phyloP scores from a whole-genome alignment of 2,329 filamentous ascomycete genomes.

The Paecilomyces fulvus region DNA sequence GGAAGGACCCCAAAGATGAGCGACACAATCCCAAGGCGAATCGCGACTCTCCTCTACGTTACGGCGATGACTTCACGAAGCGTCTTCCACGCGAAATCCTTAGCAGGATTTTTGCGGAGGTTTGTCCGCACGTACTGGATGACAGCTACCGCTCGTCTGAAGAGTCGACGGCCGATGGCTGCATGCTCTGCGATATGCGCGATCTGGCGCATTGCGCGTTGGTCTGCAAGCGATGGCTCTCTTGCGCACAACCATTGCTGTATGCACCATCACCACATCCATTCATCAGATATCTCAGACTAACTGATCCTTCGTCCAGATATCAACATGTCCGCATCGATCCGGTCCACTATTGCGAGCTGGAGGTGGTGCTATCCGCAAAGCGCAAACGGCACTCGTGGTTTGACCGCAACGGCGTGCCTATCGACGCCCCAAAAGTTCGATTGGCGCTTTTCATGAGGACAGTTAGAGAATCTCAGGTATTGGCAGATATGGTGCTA shows the following conservation, averaged over 20 bases:
- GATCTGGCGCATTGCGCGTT: conserved; percentile 73
- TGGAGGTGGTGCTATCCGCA: conserved; percentile 72
- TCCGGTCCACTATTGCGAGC: conserved; percentile 85
- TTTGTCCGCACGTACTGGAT: conserved; percentile 77
- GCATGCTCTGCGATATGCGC: conserved; percentile 88
- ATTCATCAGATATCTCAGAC: not conserved
- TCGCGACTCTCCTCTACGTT: not conserved
- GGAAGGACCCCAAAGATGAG: not conserved
- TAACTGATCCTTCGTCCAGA: conserved; percentile 37
- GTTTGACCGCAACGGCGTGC: conserved; percentile 68
- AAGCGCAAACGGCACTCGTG: conserved; percentile 65
- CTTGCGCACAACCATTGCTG: conserved; percentile 50
- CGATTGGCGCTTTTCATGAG: conserved; percentile 72
- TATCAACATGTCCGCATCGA: conserved; percentile 90
- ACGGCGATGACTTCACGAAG: conserved; percentile 31
- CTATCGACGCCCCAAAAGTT: conserved; percentile 68
- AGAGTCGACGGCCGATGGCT: conserved; percentile 67
- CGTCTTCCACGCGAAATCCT: conserved; percentile 62
- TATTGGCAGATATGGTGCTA: conserved; percentile 60
- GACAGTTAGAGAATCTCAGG: conserved; percentile 69
- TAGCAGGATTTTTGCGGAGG: conserved; percentile 65
- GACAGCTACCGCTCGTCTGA: conserved; percentile 75
- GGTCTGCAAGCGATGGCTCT: conserved; percentile 65
- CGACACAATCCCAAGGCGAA: not conserved
- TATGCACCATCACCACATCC: conserved; percentile 40